phyloP scores from a whole-genome alignment of 139 green algal genomes.

The Tetraselmis chui region DNA sequence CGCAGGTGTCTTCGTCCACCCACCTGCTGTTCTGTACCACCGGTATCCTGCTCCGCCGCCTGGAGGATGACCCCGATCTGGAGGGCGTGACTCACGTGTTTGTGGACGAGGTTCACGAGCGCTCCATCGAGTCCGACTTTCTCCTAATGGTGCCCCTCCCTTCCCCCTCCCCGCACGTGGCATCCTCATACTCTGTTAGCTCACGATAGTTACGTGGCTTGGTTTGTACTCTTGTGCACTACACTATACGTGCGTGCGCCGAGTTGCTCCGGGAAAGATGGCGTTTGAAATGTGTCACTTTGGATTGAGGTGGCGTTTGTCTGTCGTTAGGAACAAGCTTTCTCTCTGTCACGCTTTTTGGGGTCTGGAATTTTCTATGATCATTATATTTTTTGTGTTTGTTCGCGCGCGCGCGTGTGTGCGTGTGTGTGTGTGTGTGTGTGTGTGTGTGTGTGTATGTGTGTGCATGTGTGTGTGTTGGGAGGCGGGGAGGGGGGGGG shows the following conservation, averaged over 20 bases:
- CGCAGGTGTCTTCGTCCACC: slow-evolving; percentile 10
- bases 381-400: too few relatives aligned
- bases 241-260: too few relatives aligned
- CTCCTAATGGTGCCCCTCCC: slow-evolving; percentile 19
- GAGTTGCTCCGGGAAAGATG: too few relatives aligned
- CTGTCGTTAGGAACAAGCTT: too few relatives aligned
- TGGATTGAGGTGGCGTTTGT: too few relatives aligned
- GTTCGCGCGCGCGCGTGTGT: too few relatives aligned
- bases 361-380: too few relatives aligned
- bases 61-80: slow-evolving; percentile 22
- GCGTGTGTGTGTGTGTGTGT: too few relatives aligned
- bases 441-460: neutral
- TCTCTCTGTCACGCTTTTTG: too few relatives aligned
- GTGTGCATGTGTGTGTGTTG: neutral
- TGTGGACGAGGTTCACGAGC: slow-evolving; percentile 51
- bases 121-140: slow-evolving; percentile 45
- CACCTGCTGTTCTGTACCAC: slow-evolving; percentile 52
- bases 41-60: slow-evolving; percentile 38
- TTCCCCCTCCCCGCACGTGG: neutral
- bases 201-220: too few relatives aligned
- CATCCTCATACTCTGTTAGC: neutral
- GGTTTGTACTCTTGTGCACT: too few relatives aligned
- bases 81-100: slow-evolving; percentile 37
- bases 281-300: neutral
- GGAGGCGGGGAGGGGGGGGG: neutral